A percentile compares a stretch with the other conserved stretches of the same genome.
These are phyloP conservation scores for Colletotrichum karsti DNA, from an alignment of 2,329 filamentous ascomycete genomes.

Conservation along the genomic window DNA sequence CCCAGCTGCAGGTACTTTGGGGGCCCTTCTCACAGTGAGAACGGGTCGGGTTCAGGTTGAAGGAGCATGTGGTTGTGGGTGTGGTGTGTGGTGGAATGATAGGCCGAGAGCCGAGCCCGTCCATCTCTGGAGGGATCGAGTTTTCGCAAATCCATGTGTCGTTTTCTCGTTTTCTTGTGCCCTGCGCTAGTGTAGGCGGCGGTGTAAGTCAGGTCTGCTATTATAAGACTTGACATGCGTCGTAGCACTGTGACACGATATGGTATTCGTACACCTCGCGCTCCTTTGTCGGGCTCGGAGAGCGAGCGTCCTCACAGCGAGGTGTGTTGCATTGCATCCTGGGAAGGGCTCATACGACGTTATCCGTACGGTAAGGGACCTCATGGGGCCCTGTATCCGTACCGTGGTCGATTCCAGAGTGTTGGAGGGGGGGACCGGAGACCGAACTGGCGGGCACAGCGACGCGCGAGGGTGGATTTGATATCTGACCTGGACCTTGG, in stretches of 20 bases:
- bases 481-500: neutral
- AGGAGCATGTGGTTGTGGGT: neutral
- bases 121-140: neutral
- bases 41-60: neutral
- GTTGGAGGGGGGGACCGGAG: neutral
- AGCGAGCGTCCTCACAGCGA: neutral
- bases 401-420: conserved; percentile 1
- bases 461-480: neutral
- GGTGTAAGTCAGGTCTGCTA: conserved; percentile 12
- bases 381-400: neutral
- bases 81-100: conserved; percentile 8
- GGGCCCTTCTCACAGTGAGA: neutral
- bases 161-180: neutral
- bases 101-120: conserved; percentile 7
- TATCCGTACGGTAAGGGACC: neutral
- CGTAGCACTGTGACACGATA: neutral
- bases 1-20: conserved; percentile 9
- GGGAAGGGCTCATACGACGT: neutral
- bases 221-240: neutral
- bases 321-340: conserved; percentile 25
- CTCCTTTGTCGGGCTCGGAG: neutral
- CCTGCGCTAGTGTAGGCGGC: neutral
- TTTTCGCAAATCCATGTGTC: neutral
- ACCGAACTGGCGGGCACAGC: conserved; percentile 18
- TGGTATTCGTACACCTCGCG: too few relatives aligned